Percentiles rank a stretch among this genome's conserved stretches.
These are phyloP conservation scores for Amyloporia xantha DNA, from an alignment of 768 basidiomycete genomes.

Conservation along the genomic window DNA sequence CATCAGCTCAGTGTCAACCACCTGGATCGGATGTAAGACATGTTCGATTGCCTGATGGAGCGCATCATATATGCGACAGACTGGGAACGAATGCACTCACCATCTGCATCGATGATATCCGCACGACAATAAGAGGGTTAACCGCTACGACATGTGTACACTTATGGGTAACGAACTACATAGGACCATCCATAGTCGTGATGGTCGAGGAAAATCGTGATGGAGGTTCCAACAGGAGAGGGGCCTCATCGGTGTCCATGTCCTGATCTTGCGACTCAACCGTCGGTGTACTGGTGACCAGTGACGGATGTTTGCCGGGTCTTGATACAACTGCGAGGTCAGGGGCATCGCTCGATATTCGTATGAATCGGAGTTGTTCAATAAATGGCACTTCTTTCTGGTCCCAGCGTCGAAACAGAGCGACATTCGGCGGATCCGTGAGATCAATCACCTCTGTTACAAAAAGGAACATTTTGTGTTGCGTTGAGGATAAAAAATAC, in stretches of 20 bases:
- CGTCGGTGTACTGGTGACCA: slow-evolving; percentile 14
- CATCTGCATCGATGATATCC: neutral
- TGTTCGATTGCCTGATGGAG: neutral
- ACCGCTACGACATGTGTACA: neutral
- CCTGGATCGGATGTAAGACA: neutral
- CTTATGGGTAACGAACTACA: too few relatives aligned
- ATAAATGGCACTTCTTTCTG: slow-evolving; percentile 67
- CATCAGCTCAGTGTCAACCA: neutral
- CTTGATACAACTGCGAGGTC: slow-evolving; percentile 44
- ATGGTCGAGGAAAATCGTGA: slow-evolving; percentile 34
- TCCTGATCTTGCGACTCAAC: slow-evolving; percentile 14
- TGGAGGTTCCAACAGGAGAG: slow-evolving; percentile 23
- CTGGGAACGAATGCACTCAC: neutral
- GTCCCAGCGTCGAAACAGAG: slow-evolving; percentile 73
- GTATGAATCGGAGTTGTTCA: slow-evolving; percentile 67
- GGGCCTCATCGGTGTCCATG: slow-evolving; percentile 25
- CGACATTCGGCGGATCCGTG: slow-evolving; percentile 62
- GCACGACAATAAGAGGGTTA: neutral
- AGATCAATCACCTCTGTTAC: slow-evolving; percentile 70
- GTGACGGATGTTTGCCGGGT: slow-evolving; percentile 49
- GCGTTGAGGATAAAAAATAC: slow-evolving; percentile 1
- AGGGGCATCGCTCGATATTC: slow-evolving; percentile 57
- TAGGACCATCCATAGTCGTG: slow-evolving; percentile 29
- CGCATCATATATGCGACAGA: neutral
- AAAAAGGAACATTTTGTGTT: slow-evolving; percentile 4